Evolutionary conservation across 108 stramenopile genomes (phyloP), one percentile per base, ranked within the genome.

Genomic region (Aurantiochytrium sp.): DNA sequence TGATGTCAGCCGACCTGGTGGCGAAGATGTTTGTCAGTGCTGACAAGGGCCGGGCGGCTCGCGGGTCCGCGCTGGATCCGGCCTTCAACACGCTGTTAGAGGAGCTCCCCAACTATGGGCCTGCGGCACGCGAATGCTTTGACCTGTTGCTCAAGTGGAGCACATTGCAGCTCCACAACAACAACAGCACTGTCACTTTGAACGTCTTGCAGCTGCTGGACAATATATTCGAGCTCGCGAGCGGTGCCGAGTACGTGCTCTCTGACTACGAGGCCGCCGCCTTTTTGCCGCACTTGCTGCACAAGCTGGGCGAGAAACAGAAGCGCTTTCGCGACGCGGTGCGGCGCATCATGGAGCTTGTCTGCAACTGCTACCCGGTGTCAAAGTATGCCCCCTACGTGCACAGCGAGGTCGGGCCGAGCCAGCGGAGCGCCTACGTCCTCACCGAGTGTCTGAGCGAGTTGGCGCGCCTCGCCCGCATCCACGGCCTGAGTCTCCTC

Each of bases 131-230:
- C 27, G 73, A 81, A 48, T 48, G 73, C 73, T 81, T 81, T 81
- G 73, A 81, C 3, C 30, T 81, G 1, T 30, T 81, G 39, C 73
- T 81, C 36, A 81, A 81, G 39, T 81, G 73, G 73, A 48, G 24
- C 27, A 81, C 73, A 6, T 42, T 81, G 36, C 73, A 81, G 73
- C 30, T 81, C 19, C 39, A 48, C 42, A 81, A 81, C 45, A 81
- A 81, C 45, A 81, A 81, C 45, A 81, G 73, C 73, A 81, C 73
- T 21, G 73, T 81, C 21, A 81, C 73, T 27, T 12, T 41, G 50
- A 37, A 81, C 32, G 73, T 81, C 0, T 24, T 81, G 73, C 2
- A 81, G 45, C 73, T 81, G 12, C 73, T 81, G 45, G 73, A 81
- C 2, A 24, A 48, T 12, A 81, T 81, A 24, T 81, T 81, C 45